Percentiles rank a stretch among this genome's conserved stretches.
phyloP scores from a whole-genome alignment of 2,329 filamentous ascomycete genomes.

The Plenodomus tracheiphilus region DNA sequence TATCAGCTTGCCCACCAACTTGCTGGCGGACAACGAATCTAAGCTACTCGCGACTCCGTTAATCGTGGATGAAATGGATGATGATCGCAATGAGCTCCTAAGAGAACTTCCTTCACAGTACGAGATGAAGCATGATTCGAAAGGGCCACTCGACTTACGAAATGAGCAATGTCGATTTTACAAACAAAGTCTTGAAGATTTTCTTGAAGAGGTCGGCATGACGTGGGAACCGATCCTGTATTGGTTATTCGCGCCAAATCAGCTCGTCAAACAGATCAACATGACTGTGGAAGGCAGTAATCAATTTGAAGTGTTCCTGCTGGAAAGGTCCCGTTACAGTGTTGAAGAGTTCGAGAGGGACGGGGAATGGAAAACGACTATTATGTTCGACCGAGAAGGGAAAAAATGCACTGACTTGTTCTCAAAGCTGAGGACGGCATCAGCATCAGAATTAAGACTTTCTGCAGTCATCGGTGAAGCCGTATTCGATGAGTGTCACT shows the following conservation, averaged over 20 bases:
- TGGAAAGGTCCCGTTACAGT: slow-evolving; percentile 32
- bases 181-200: slow-evolving; percentile 37
- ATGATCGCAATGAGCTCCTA: slow-evolving; percentile 20
- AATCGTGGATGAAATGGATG: slow-evolving; percentile 30
- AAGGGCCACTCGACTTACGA: slow-evolving; percentile 35
- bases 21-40: slow-evolving; percentile 47
- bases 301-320: slow-evolving; percentile 11
- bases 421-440: slow-evolving; percentile 29
- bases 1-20: slow-evolving; percentile 46
- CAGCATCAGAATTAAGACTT: slow-evolving; percentile 25
- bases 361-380: slow-evolving; percentile 3
- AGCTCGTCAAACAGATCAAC: slow-evolving; percentile 15
- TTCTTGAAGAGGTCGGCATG: slow-evolving; percentile 41
- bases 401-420: slow-evolving; percentile 40
- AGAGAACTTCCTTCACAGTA: slow-evolving; percentile 35
- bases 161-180: slow-evolving; percentile 43
- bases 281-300: slow-evolving; percentile 1
- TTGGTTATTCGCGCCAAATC: slow-evolving; percentile 43
- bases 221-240: slow-evolving; percentile 44
- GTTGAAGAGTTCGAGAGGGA: slow-evolving; percentile 15
- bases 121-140: slow-evolving; percentile 22
- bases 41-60: slow-evolving; percentile 46
- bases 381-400: slow-evolving; percentile 27
- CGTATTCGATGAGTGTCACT: slow-evolving; percentile 39
- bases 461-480: slow-evolving; percentile 43